Conservation (phyloP, 495 filamentous ascomycete genomes). For the Tuber melanosporum region DNA sequence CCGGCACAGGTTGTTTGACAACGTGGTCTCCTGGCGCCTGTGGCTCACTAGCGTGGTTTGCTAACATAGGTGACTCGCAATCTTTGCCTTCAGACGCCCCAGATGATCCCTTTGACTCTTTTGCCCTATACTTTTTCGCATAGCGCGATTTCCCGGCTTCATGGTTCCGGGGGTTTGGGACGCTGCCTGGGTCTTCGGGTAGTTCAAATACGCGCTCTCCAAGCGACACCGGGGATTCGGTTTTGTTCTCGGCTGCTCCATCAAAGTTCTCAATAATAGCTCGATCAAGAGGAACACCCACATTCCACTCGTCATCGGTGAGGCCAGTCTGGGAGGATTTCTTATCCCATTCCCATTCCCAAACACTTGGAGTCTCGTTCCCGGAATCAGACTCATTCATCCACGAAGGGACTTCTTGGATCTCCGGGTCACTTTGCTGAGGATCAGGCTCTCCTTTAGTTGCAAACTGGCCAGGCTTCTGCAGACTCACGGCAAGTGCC, state of each 20-base stretch:
- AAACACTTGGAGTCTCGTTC: background rate
- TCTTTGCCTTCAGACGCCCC: background rate
- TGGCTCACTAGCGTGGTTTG: background rate
- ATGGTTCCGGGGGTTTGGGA: background rate
- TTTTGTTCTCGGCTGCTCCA: background rate
- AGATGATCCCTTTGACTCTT: background rate
- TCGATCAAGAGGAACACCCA: background rate
- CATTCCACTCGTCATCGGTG: background rate
- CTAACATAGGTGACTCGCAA: background rate
- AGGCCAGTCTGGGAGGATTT: conserved; percentile 5
- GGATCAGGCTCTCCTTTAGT: background rate
- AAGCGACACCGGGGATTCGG: background rate
- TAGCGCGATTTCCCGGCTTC: background rate
- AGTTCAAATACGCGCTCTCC: background rate
- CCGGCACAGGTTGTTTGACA: background rate
- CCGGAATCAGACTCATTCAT: conserved; percentile 4
- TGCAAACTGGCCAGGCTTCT: background rate
- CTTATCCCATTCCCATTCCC: conserved; percentile 4
- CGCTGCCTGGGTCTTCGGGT: background rate
- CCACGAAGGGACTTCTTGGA: background rate
- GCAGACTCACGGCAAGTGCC: background rate
- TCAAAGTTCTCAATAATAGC: background rate
- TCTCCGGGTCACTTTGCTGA: background rate
- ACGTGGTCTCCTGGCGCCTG: background rate
- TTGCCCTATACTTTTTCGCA: background rate